These are phyloP conservation scores for Amaranthus cruentus DNA, from an alignment of 148 eudicot species.

Conservation along the genomic window DNA sequence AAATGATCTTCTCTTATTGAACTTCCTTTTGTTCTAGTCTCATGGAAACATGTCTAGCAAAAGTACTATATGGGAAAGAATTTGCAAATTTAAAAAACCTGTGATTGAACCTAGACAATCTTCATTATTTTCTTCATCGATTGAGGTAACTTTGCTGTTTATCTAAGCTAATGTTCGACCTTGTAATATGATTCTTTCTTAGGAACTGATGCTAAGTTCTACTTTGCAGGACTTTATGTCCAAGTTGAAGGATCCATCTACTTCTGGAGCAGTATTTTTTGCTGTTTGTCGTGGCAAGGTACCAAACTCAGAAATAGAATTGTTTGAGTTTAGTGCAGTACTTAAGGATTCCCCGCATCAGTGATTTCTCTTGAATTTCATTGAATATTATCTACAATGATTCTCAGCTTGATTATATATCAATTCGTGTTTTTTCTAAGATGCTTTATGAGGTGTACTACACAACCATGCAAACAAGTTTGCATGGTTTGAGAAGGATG, in stretches of 20 bases:
- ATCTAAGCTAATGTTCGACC: not conserved
- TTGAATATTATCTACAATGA: not conserved
- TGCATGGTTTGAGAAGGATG: not conserved
- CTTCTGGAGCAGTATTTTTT: constrained; percentile 89
- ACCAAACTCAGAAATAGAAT: constrained; percentile 9
- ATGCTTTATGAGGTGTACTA: not conserved
- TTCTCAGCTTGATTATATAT: not conserved
- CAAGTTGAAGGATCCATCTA: constrained; percentile 69
- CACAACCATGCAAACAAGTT: not conserved
- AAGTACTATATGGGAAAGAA: constrained; percentile 90
- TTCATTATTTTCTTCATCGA: constrained; percentile 73
- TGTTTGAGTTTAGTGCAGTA: not conserved
- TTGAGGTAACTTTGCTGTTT: constrained; percentile 51
- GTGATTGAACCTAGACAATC: constrained; percentile 98
- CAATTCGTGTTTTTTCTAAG: not conserved
- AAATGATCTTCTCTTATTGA: constrained; percentile 17
- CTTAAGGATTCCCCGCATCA: not conserved
- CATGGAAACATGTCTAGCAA: constrained; percentile 45
- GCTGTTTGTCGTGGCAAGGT: constrained; percentile 99
- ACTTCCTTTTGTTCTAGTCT: constrained; percentile 36
- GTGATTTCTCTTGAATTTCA: not conserved
- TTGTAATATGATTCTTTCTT: constrained; percentile 16
- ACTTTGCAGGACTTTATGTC: constrained; percentile 72
- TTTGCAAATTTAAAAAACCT: constrained; percentile 87
- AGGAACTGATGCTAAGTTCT: constrained; percentile 16